Base-by-base conservation (phyloP, 306 rosid species). In the Quercus gilva region DNA sequence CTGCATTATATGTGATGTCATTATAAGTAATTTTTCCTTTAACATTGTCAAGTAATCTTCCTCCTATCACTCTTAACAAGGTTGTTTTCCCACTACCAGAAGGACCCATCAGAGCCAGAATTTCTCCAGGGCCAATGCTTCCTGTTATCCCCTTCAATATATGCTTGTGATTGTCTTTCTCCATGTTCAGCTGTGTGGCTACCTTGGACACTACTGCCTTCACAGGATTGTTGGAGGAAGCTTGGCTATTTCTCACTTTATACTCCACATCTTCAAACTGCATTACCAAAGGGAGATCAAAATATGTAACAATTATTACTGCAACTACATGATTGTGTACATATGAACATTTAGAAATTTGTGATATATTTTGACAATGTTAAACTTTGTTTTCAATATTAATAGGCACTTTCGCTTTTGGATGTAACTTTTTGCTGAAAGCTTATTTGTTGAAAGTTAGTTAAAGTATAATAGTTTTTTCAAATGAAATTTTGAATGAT, bases 21-120 rank as follows among this genome's bases (percentile, higher is more conserved):
- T 94, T 92, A 20, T 94, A 94, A 25, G 97, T 92, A 37, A 92
- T 81, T 73, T 90, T 90, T 67, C 97, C 97, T 74, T 90, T 92
- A 64, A 87, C 89, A 82, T 89, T 90, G 67, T 92, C 93, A 64
- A 74, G 74, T 20, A 92, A 59, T 83, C 97, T 92, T 76, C 94
- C 99, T 73, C 97, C 95, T 29, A 94, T 84, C 69, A 91, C 99
- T 79, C 90, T 92, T 82, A 94, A 83, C 74, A 94, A 80, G 25
- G 99, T 92, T 84, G 99, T 94, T 81, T 94, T 94, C 69, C 99
- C 99, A 79, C 97, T 94, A 0, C 99, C 99, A 65, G 99, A 94
- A 71, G 99, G 97, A 26, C 99, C 99, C 99, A 94, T 94, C 58
- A 94, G 74, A 17, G 99, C 99, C 75, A 94, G 97, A 81, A 94